Evolutionary conservation across 176 grass and related monocot genomes (phyloP).

Genomic region (Aechmea fasciata): DNA sequence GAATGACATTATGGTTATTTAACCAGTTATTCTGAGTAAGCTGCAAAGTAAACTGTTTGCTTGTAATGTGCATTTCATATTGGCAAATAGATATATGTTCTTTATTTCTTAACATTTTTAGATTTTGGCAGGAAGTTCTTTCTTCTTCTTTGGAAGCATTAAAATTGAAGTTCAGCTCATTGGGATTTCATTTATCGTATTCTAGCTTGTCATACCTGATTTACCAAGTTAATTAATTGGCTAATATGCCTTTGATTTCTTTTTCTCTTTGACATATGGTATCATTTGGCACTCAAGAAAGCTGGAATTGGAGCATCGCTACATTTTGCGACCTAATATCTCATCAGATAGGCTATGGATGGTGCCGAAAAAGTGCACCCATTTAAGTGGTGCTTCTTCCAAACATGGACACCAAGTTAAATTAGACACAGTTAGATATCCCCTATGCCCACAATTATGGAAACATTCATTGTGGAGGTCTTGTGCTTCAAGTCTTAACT

Average conservation of each 20-base stretch:
- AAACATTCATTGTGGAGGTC: slow-evolving; percentile 33
- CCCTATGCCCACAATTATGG: slow-evolving; percentile 13
- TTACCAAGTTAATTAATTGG: neutral
- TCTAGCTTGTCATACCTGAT: neutral
- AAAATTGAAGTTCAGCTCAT: neutral
- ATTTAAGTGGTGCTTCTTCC: slow-evolving; percentile 15
- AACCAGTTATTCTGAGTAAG: neutral
- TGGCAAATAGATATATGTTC: neutral
- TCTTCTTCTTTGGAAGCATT: neutral
- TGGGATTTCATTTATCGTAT: too few species aligned
- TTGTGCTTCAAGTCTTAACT: slow-evolving; percentile 42
- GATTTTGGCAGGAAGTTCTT: neutral
- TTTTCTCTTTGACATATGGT: neutral
- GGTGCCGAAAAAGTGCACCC: slow-evolving; percentile 1
- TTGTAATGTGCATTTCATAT: neutral
- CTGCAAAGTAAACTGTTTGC: neutral
- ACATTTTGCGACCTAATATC: neutral
- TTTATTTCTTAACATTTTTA: neutral
- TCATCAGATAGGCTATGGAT: slow-evolving; percentile 9
- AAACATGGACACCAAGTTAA: slow-evolving; percentile 17
- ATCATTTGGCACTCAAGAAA: slow-evolving; percentile 8
- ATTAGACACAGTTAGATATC: slow-evolving; percentile 13
- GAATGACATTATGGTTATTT: neutral
- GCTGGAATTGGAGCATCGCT: slow-evolving; percentile 11
- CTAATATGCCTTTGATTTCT: neutral